Percentiles rank a stretch among this genome's conserved stretches.
phyloP scores from a whole-genome alignment of 192 early-diverging fungal genomes.

The Coemansia javaensis region DNA sequence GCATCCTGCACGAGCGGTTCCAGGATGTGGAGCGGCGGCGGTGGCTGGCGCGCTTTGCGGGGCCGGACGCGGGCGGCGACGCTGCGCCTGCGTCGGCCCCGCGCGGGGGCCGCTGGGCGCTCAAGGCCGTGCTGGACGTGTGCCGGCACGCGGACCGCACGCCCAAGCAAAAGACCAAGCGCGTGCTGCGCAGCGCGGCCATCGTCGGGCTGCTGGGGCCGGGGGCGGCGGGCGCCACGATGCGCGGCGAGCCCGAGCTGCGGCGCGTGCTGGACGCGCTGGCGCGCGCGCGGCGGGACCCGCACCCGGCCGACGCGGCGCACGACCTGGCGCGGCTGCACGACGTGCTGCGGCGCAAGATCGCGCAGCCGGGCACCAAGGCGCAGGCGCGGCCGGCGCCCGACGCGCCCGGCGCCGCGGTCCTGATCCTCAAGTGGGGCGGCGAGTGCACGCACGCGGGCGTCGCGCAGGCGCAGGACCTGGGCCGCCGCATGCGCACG shows the following conservation, averaged over 20 bases:
- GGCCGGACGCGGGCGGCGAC: slow-evolving; percentile 54
- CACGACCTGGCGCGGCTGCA: slow-evolving; percentile 60
- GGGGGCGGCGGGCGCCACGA: slow-evolving; percentile 69
- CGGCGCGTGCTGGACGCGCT: slow-evolving; percentile 66
- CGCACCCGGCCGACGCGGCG: slow-evolving; percentile 37
- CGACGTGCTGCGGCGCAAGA: slow-evolving; percentile 76
- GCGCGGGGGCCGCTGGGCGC: slow-evolving; percentile 78
- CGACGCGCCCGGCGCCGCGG: slow-evolving; percentile 63
- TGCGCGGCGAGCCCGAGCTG: slow-evolving; percentile 56
- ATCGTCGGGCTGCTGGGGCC: slow-evolving; percentile 70
- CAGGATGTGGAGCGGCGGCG: slow-evolving; percentile 60
- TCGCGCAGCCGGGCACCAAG: slow-evolving; percentile 81
- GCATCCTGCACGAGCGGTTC: slow-evolving; percentile 72
- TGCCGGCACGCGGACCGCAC: slow-evolving; percentile 94
- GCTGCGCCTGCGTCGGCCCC: slow-evolving; percentile 33
- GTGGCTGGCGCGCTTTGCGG: slow-evolving; percentile 55
- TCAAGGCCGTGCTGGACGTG: slow-evolving; percentile 91
- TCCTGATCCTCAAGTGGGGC: slow-evolving; percentile 96
- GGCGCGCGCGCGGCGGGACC: slow-evolving; percentile 44
- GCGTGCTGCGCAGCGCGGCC: slow-evolving; percentile 63
- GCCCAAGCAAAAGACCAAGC: slow-evolving; percentile 97
- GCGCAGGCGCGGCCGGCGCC: slow-evolving; percentile 83
- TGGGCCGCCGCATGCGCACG: slow-evolving; percentile 88
- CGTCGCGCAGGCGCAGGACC: slow-evolving; percentile 78
- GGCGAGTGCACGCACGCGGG: slow-evolving; percentile 96